Percentiles rank a stretch among this genome's conserved stretches.
Evolutionary conservation across 805 yeast species (phyloP).

Genomic region (Teunomyces pallodes): DNA sequence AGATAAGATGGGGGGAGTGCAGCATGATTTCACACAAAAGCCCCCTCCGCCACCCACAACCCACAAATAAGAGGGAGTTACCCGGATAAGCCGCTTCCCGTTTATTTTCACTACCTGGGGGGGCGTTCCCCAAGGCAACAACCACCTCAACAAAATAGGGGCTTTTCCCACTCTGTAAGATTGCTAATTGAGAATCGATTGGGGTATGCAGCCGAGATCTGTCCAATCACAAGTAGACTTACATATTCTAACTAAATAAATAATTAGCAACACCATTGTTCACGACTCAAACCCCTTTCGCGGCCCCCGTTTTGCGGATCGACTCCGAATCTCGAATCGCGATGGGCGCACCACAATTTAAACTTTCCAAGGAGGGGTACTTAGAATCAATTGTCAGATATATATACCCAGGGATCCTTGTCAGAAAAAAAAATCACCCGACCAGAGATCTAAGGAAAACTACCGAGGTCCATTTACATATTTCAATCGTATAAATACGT

Average conservation of each 20-base stretch:
- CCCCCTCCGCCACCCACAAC: not conserved
- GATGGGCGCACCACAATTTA: slow-evolving; percentile 3
- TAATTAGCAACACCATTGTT: no score
- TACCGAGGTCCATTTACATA: not conserved
- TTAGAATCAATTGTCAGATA: not conserved
- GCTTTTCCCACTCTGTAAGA: not conserved
- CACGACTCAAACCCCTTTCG: not conserved
- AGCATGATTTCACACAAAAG: not conserved
- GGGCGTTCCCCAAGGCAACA: not conserved
- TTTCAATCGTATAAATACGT: no score
- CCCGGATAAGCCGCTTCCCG: no score
- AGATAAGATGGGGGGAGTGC: not conserved
- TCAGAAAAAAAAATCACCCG: not conserved
- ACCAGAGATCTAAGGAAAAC: not conserved
- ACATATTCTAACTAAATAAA: no score
- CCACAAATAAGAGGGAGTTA: no score
- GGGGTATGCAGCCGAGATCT: not conserved
- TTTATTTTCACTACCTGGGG: no score
- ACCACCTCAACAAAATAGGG: not conserved
- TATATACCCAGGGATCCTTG: not conserved
- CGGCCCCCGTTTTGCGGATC: not conserved
- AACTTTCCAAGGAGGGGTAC: slow-evolving; percentile 2
- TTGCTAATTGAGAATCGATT: not conserved
- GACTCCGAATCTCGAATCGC: slow-evolving; percentile 1
- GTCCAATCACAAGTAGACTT: not conserved